phyloP scores from a whole-genome alignment of 2,329 filamentous ascomycete species.

The Nemania sp. region DNA sequence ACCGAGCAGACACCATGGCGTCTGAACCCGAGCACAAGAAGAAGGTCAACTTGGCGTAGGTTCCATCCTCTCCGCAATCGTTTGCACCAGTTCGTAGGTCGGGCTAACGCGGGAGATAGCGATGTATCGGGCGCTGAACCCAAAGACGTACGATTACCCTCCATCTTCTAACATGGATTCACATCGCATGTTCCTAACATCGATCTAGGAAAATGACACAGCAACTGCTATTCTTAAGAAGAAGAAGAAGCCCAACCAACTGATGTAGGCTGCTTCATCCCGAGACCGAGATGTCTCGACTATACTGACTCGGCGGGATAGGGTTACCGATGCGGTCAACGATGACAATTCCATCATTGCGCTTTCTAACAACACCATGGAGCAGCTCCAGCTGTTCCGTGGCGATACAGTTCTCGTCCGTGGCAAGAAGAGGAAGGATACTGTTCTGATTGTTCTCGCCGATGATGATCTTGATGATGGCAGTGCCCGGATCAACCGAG shows the following conservation, averaged over 20 bases:
- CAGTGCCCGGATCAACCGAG: conserved; percentile 95
- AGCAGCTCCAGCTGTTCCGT: conserved; percentile 95
- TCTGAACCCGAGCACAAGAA: conserved; percentile 74
- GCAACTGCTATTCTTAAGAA: conserved; percentile 98
- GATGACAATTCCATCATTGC: conserved; percentile 99
- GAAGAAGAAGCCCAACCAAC: conserved; percentile 99
- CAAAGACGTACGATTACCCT: conserved; percentile 68
- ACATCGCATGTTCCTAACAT: conserved; percentile 31
- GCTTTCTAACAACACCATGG: conserved; percentile 98
- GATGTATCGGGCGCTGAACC: conserved; percentile 87
- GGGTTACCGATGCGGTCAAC: conserved; percentile 96
- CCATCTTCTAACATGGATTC: conserved; percentile 27
- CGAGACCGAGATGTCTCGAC: not conserved
- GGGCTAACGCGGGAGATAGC: conserved; percentile 57
- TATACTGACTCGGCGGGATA: conserved; percentile 47
- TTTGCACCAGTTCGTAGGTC: conserved; percentile 3
- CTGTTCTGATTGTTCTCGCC: conserved; percentile 93
- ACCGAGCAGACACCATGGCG: conserved; percentile 64
- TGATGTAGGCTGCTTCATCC: conserved; percentile 67
- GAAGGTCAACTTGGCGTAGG: conserved; percentile 83
- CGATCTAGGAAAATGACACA: conserved; percentile 77
- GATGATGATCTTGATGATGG: conserved; percentile 98
- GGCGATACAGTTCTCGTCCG: conserved; percentile 97
- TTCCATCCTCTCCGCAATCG: conserved; percentile 26
- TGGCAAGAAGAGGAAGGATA: conserved; percentile 99